These are phyloP conservation scores for Aspergillus calidoustus DNA, from an alignment of 2,329 filamentous ascomycete species.

Conservation along the genomic window DNA sequence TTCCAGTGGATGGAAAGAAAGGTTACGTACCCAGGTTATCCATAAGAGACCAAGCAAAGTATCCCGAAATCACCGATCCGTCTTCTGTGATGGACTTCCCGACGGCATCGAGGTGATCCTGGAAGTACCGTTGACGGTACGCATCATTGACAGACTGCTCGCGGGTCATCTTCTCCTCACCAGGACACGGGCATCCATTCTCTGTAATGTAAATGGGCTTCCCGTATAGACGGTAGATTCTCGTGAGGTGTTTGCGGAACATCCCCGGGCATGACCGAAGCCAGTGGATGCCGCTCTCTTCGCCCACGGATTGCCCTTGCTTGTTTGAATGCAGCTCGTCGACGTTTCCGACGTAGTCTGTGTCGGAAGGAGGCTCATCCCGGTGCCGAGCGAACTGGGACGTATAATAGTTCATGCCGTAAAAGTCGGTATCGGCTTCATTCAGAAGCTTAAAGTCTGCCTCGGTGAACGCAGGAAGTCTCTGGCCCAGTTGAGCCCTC, in stretches of 20 bases:
- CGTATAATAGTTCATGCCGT: constrained; percentile 25
- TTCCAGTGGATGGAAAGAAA: neutral
- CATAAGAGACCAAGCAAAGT: constrained; percentile 23
- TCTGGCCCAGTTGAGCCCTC: constrained; percentile 10
- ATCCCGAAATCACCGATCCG: constrained; percentile 12
- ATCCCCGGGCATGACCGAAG: constrained; percentile 5
- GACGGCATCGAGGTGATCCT: constrained; percentile 12
- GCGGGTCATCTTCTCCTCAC: constrained; percentile 3
- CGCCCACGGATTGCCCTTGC: constrained; percentile 1
- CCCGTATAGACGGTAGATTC: constrained; percentile 10
- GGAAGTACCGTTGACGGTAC: constrained; percentile 13
- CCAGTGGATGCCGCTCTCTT: constrained; percentile 17
- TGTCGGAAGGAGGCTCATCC: neutral
- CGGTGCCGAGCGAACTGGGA: constrained; percentile 14
- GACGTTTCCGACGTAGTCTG: constrained; percentile 20
- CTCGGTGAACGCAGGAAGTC: constrained; percentile 4
- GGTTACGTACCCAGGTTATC: constrained; percentile 22
- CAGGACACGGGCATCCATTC: constrained; percentile 16
- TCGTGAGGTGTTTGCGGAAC: constrained; percentile 14
- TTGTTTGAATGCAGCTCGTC: constrained; percentile 15
- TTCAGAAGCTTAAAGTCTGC: neutral
- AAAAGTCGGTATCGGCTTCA: constrained; percentile 14
- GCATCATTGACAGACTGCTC: constrained; percentile 3
- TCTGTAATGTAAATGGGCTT: constrained; percentile 16
- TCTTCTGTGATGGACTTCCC: constrained; percentile 13